Conservation (phyloP, 768 basidiomycete species). For the Leccinum uliginosum region DNA sequence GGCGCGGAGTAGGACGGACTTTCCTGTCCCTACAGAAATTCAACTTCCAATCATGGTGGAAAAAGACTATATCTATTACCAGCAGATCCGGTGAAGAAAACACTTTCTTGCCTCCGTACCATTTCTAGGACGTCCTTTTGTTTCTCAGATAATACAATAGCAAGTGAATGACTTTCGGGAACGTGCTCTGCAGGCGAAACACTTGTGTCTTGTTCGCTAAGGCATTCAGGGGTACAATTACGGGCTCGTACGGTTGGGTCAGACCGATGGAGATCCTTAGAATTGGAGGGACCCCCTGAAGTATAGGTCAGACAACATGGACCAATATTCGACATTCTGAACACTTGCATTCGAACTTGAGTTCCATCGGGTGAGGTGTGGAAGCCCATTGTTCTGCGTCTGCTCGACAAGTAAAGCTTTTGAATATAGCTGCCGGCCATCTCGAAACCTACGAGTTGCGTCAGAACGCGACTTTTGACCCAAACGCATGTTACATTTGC, state of each 20-base stretch:
- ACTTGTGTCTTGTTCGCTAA: not conserved
- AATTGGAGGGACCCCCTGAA: constrained; percentile 3
- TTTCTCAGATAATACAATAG: constrained; percentile 45
- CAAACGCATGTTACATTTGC: constrained; percentile 33
- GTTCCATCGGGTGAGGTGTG: constrained; percentile 4
- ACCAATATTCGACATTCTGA: not conserved
- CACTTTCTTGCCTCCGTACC: constrained; percentile 58
- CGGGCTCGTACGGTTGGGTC: not conserved
- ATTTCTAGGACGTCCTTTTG: constrained; percentile 45
- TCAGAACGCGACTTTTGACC: not conserved
- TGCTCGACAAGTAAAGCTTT: constrained; percentile 42
- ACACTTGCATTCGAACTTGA: constrained; percentile 16
- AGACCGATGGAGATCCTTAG: not conserved
- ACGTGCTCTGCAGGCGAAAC: not conserved
- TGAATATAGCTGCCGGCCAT: constrained; percentile 49
- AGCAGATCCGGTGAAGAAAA: constrained; percentile 87
- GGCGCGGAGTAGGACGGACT: constrained; percentile 74
- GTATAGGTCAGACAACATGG: not conserved
- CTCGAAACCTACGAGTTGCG: constrained; percentile 41
- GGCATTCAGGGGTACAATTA: not conserved
- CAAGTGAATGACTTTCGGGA: constrained; percentile 1
- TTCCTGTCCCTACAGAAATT: constrained; percentile 59
- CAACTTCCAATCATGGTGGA: not conserved
- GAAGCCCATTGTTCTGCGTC: constrained; percentile 52
- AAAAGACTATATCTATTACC: constrained; percentile 31